Conservation (phyloP, 768 basidiomycete genomes). For the Mycena rosella region DNA sequence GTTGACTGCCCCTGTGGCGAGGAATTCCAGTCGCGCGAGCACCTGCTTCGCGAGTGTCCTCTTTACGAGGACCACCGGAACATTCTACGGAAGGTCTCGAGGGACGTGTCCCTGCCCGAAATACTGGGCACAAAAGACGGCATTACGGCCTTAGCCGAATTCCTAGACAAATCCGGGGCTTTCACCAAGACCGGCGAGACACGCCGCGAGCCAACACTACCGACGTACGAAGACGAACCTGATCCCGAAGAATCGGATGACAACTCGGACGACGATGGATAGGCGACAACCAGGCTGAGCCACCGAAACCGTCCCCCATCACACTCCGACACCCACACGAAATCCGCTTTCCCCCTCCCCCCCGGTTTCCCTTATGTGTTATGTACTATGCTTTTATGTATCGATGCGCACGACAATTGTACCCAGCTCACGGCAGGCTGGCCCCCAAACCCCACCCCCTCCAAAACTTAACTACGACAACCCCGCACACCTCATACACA, state of each 20-base stretch:
- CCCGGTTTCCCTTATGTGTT: not conserved
- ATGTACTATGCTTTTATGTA: not conserved
- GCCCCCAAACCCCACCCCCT: not conserved
- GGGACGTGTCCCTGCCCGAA: conserved; percentile 27
- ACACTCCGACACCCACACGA: not conserved
- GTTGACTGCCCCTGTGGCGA: conserved; percentile 43
- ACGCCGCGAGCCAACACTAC: not conserved
- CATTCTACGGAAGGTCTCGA: conserved; percentile 25
- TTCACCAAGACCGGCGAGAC: conserved; percentile 33
- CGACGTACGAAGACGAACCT: conserved; percentile 4
- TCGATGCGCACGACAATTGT: not conserved
- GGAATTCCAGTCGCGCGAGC: conserved; percentile 40
- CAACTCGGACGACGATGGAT: not conserved
- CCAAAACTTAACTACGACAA: not conserved
- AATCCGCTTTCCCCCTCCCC: not conserved
- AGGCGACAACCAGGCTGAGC: not conserved
- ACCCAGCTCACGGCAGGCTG: not conserved
- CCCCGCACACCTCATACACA: not conserved
- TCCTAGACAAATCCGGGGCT: conserved; percentile 35
- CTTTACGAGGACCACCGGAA: conserved; percentile 32
- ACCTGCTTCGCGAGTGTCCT: conserved; percentile 41
- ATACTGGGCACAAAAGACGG: conserved; percentile 41
- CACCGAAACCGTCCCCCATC: not conserved
- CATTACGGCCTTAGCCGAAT: conserved; percentile 36
- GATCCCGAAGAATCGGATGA: conserved; percentile 1